Conservation (phyloP, 1,284 basidiomycete genomes). For the Sphaerobolus stellatus region DNA sequence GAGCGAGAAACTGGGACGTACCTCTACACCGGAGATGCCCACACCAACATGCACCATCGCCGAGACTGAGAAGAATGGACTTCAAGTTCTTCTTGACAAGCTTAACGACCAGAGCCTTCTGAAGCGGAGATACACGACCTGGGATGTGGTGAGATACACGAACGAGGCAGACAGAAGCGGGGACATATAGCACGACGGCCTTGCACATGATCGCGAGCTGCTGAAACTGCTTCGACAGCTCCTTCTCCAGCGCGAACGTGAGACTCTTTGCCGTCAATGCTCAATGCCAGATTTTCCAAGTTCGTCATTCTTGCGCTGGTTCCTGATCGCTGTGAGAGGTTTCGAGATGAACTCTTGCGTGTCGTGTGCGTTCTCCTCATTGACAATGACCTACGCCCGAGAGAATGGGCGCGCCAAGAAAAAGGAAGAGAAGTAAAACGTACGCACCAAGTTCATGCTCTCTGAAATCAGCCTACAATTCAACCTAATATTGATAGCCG, state of each 20-base stretch:
- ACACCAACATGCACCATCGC: conserved; percentile 98
- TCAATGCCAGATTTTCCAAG: conserved; percentile 90
- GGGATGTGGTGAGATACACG: conserved; percentile 1
- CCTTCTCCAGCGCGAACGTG: conserved; percentile 90
- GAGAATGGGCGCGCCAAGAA: too few relatives aligned
- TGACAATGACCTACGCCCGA: conserved; percentile 76
- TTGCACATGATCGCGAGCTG: conserved; percentile 98
- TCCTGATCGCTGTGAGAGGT: conserved; percentile 88
- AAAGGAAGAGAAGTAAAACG: too few relatives aligned
- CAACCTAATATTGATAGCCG: conserved; percentile 98
- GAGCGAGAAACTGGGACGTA: conserved; percentile 31
- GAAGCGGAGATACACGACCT: conserved; percentile 96
- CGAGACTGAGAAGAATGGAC: conserved; percentile 90
- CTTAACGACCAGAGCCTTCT: conserved; percentile 98
- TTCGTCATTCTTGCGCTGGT: conserved; percentile 86
- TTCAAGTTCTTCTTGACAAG: conserved; percentile 97
- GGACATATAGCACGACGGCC: conserved; percentile 93
- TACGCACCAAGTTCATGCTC: conserved; percentile 95
- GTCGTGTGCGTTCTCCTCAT: conserved; percentile 82
- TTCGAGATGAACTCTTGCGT: conserved; percentile 88
- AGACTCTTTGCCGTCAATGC: conserved; percentile 98
- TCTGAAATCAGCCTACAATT: conserved; percentile 96
- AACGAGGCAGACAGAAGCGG: neutral
- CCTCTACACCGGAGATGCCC: conserved; percentile 98
- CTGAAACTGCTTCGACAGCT: conserved; percentile 84